Conservation (phyloP, 2,329 filamentous ascomycete genomes). For the Cladosporium sp. region DNA sequence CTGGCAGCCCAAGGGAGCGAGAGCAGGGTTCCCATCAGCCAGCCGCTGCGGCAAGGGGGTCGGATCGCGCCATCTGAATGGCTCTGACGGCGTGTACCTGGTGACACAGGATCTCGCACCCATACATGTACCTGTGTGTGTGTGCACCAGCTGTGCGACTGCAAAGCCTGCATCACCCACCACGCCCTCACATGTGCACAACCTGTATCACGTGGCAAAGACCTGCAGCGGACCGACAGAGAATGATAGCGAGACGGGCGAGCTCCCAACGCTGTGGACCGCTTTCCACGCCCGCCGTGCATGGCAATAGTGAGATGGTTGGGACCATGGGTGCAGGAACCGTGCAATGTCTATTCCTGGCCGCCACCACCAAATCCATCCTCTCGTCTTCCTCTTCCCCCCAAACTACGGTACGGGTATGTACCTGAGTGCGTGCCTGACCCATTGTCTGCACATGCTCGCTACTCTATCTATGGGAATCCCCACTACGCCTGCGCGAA, state of each 20-base stretch:
- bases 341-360: conserved; percentile 15
- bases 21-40: too few relatives aligned
- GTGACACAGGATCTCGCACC: conserved; percentile 20
- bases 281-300: neutral
- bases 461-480: conserved; percentile 24
- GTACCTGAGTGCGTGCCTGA: too few relatives aligned
- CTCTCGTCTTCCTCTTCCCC: too few relatives aligned
- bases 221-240: neutral
- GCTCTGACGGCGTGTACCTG: conserved; percentile 10
- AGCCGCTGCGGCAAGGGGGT: conserved; percentile 18
- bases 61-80: conserved; percentile 21
- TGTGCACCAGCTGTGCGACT: conserved; percentile 17
- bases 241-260: neutral
- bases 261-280: conserved; percentile 11
- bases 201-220: conserved; percentile 25
- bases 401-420: too few relatives aligned
- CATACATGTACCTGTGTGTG: too few relatives aligned
- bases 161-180: too few relatives aligned
- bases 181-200: too few relatives aligned
- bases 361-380: too few relatives aligned
- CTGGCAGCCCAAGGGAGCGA: neutral
- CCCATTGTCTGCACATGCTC: neutral
- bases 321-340: neutral
- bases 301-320: conserved; percentile 11
- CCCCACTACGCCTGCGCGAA: conserved; percentile 38